These are phyloP conservation scores for Microdochium paspali DNA, from an alignment of 2,329 filamentous ascomycete genomes.

Conservation along the genomic window DNA sequence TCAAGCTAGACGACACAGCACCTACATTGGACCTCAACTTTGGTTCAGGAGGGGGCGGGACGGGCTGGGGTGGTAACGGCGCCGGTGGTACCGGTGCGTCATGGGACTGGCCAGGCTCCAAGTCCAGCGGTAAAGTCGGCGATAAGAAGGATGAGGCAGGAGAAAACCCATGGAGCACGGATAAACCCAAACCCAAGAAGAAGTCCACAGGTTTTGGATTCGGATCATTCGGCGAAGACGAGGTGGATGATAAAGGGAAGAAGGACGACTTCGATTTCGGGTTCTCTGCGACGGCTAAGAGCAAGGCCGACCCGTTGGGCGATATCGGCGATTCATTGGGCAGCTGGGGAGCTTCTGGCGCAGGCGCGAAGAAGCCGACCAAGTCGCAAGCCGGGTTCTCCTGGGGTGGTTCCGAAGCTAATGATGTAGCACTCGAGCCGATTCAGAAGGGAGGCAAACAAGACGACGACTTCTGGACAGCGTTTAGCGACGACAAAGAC, in stretches of 20 bases:
- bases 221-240: conserved; percentile 29
- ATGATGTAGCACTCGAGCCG: neutral
- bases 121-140: conserved; percentile 20
- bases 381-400: neutral
- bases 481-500: conserved; percentile 31
- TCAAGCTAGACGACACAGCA: conserved; percentile 53
- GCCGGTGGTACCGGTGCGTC: conserved; percentile 30
- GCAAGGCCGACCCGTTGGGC: conserved; percentile 9
- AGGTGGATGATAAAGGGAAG: conserved; percentile 22
- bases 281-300: conserved; percentile 6
- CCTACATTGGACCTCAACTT: conserved; percentile 48
- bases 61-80: conserved; percentile 52
- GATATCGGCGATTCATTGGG: neutral
- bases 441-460: neutral
- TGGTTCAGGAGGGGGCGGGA: conserved; percentile 29
- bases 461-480: conserved; percentile 19
- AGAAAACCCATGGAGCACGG: conserved; percentile 39
- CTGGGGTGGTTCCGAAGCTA: neutral
- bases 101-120: conserved; percentile 31
- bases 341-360: neutral
- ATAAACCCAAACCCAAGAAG: conserved; percentile 41
- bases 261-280: conserved; percentile 19
- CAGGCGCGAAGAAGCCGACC: neutral
- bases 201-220: conserved; percentile 38
- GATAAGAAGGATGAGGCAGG: conserved; percentile 32